phyloP scores from a whole-genome alignment of 73 alveolate genomes.

The Stentor roeselii region DNA sequence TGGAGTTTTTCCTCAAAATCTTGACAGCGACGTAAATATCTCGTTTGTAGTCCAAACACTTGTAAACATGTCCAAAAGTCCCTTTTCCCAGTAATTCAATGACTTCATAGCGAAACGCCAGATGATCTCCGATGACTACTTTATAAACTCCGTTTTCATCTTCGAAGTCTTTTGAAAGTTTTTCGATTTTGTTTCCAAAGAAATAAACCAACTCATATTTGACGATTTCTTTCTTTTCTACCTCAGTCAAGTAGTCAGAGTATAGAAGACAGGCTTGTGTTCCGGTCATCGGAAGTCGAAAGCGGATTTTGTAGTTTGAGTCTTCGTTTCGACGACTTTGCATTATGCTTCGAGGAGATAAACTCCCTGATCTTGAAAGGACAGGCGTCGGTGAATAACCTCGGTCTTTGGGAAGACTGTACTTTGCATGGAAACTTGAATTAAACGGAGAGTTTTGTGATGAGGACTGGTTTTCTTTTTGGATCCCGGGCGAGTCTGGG shows the following conservation, averaged over 20 bases:
- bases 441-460: background rate
- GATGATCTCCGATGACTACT: conserved; percentile 76
- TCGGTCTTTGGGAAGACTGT: background rate
- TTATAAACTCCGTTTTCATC: conserved; percentile 87
- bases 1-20: conserved; percentile 84
- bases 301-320: no score
- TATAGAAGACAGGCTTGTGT: background rate
- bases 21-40: conserved; percentile 82
- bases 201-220: background rate
- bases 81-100: conserved; percentile 88
- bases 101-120: conserved; percentile 91
- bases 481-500: background rate
- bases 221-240: background rate
- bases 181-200: background rate
- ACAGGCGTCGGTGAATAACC: background rate
- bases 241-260: background rate
- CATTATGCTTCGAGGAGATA: background rate
- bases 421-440: background rate
- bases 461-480: background rate
- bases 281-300: background rate
- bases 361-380: background rate
- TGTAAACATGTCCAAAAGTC: conserved; percentile 89
- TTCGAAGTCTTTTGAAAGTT: conserved; percentile 15
- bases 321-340: background rate
- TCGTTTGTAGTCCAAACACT: conserved; percentile 89